Percentiles rank a stretch among this genome's conserved stretches.
phyloP scores from a whole-genome alignment of 257 asterid species.

The Plectranthus barbatus region DNA sequence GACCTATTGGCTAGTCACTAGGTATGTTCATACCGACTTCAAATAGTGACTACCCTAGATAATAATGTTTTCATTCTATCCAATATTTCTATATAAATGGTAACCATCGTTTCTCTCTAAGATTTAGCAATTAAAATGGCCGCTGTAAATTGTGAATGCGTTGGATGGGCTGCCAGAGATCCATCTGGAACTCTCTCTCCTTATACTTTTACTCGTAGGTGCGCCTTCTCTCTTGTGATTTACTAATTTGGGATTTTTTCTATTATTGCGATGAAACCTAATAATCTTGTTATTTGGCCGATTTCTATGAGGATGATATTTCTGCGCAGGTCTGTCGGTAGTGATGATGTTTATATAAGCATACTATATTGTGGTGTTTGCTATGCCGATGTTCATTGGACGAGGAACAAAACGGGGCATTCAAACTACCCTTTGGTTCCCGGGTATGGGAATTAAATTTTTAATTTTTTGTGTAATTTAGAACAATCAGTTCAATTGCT shows the following conservation, averaged over 20 bases:
- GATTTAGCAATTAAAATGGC: slow-evolving; percentile 19
- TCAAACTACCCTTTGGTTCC: slow-evolving; percentile 88
- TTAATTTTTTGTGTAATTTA: not conserved
- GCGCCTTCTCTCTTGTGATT: not conserved
- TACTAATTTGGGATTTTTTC: not conserved
- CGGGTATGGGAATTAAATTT: slow-evolving; percentile 38
- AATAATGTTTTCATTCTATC: too few species aligned
- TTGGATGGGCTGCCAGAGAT: slow-evolving; percentile 84
- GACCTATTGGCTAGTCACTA: too few species aligned
- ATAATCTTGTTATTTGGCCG: not conserved
- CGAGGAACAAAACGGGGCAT: slow-evolving; percentile 45
- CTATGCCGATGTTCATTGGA: slow-evolving; percentile 80
- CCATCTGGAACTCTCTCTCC: slow-evolving; percentile 79
- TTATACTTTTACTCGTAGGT: slow-evolving; percentile 71
- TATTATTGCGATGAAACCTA: not conserved
- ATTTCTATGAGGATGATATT: not conserved
- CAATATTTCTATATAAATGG: too few species aligned
- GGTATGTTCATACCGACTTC: too few species aligned
- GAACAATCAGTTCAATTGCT: not conserved
- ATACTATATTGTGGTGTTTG: slow-evolving; percentile 78
- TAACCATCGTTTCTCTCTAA: too few species aligned
- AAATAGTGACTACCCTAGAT: too few species aligned
- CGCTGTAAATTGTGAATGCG: slow-evolving; percentile 40
- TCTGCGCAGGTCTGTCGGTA: slow-evolving; percentile 49
- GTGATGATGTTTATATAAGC: slow-evolving; percentile 57